These are phyloP conservation scores for Rosellinia necatrix DNA, from an alignment of 2,329 filamentous ascomycete species.

Conservation along the genomic window DNA sequence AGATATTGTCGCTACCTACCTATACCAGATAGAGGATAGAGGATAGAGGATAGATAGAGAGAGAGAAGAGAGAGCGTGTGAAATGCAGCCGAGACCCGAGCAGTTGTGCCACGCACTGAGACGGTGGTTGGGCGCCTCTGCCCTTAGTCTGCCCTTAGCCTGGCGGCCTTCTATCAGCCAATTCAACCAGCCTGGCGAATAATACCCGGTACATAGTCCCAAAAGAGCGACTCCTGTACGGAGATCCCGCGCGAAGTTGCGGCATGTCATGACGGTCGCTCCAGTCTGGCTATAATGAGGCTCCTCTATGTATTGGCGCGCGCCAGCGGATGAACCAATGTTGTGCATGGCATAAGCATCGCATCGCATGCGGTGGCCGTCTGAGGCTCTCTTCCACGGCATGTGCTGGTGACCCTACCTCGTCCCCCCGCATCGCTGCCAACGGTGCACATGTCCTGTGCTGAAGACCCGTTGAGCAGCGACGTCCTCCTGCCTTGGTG, in stretches of 20 bases:
- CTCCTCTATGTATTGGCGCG: constrained; percentile 24
- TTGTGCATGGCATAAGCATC: constrained; percentile 41
- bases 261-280: constrained; percentile 7
- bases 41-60: no score
- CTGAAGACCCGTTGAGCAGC: constrained; percentile 17
- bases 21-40: no score
- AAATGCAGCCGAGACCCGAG: no score
- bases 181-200: no score
- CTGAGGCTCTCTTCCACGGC: constrained; percentile 40
- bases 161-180: no score
- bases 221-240: background rate
- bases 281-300: constrained; percentile 22
- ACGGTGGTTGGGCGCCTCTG: no score
- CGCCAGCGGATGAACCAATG: constrained; percentile 32
- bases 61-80: no score
- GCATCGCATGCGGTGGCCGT: constrained; percentile 37
- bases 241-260: background rate
- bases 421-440: constrained; percentile 36
- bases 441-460: constrained; percentile 29
- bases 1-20: no score
- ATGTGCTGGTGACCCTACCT: constrained; percentile 33
- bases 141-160: no score
- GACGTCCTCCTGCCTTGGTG: constrained; percentile 8
- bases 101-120: no score
- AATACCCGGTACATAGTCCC: no score